A percentile compares a stretch with the other conserved stretches of the same genome.
These are phyloP conservation scores for Solanum neorickii DNA, from an alignment of 257 asterid species.

Conservation along the genomic window DNA sequence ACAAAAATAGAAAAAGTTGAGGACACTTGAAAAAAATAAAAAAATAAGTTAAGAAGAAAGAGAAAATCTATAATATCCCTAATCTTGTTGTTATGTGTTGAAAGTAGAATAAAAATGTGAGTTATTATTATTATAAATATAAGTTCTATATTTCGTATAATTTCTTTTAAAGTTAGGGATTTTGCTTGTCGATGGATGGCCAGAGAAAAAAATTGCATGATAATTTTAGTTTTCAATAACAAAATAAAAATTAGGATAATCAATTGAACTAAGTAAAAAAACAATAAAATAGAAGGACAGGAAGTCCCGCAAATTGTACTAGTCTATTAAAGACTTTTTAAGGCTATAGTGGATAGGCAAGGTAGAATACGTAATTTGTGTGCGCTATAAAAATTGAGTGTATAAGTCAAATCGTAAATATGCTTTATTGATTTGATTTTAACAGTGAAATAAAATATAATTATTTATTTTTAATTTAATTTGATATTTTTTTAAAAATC, in stretches of 20 bases:
- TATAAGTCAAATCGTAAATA: no score
- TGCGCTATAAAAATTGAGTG: accelerated
- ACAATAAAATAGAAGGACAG: not conserved
- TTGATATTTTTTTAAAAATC: no score
- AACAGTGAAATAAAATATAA: no score
- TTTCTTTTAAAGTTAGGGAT: no score
- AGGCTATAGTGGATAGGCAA: not conserved
- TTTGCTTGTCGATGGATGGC: no score
- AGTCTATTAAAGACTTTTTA: not conserved
- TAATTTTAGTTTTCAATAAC: no score
- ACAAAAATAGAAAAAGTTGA: no score
- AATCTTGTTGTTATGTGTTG: not conserved
- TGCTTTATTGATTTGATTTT: no score
- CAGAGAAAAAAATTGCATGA: not conserved
- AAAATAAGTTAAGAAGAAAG: not conserved
- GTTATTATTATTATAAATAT: no score
- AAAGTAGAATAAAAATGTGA: not conserved
- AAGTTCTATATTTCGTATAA: not conserved
- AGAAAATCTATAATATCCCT: not conserved
- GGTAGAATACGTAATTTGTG: not conserved
- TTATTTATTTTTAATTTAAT: no score
- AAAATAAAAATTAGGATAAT: no score
- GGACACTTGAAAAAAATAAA: not conserved
- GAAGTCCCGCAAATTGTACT: not conserved
- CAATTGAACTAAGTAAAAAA: not conserved